Conservation (phyloP, 805 yeast species). For the Metschnikowia shivogae region DNA sequence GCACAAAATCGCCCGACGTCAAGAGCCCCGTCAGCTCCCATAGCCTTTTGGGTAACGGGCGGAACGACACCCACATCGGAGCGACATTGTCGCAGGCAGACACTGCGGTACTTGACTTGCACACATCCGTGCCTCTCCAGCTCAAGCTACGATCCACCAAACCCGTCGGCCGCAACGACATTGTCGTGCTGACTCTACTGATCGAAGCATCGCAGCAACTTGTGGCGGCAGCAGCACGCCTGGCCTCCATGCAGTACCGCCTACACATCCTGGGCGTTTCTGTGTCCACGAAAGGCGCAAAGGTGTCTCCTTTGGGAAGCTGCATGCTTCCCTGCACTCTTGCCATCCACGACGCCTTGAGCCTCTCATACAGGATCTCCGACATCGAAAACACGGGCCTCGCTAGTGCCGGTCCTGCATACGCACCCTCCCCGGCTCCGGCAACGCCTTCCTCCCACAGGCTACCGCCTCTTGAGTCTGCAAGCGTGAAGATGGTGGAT, state of each 20-base stretch:
- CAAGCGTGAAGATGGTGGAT: slow-evolving; percentile 25
- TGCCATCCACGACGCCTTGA: slow-evolving; percentile 9
- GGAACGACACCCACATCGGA: background rate
- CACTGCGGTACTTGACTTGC: slow-evolving; percentile 14
- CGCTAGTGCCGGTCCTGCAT: background rate
- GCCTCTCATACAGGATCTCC: slow-evolving; percentile 13
- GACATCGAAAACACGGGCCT: slow-evolving; percentile 21
- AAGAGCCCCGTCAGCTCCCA: background rate
- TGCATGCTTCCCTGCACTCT: slow-evolving; percentile 9
- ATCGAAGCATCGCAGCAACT: slow-evolving; percentile 45
- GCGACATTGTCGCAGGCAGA: background rate
- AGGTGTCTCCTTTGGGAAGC: slow-evolving; percentile 19
- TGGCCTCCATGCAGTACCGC: background rate
- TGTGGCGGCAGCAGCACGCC: slow-evolving; percentile 9
- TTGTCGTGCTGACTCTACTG: slow-evolving; percentile 45
- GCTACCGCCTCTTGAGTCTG: slow-evolving; percentile 12
- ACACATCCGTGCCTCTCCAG: slow-evolving; percentile 38
- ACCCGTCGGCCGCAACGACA: slow-evolving; percentile 44
- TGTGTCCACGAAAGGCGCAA: background rate
- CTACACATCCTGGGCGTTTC: slow-evolving; percentile 1
- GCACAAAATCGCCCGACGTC: background rate
- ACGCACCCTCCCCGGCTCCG: background rate
- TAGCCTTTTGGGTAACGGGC: background rate
- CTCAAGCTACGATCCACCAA: slow-evolving; percentile 44
- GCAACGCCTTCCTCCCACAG: background rate